Evolutionary conservation across 345 rosid genomes (phyloP).

Genomic region (Eucalyptus brandiana): DNA sequence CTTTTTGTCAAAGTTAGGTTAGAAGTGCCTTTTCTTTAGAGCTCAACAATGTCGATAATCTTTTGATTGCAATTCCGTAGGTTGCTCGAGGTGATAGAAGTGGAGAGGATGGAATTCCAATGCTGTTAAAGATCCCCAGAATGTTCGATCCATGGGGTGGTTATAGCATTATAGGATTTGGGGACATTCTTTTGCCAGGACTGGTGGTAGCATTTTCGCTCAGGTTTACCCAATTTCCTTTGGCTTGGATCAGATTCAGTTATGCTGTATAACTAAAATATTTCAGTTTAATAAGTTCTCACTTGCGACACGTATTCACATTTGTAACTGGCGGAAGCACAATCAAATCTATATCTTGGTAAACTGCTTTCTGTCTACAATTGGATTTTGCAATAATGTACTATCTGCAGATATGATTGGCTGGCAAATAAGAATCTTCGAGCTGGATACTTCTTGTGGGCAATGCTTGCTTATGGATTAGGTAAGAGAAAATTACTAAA

Average conservation of each 20-base stretch:
- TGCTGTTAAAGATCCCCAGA: slow-evolving; percentile 93
- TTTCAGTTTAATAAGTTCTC: not conserved
- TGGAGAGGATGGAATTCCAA: slow-evolving; percentile 97
- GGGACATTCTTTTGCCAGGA: slow-evolving; percentile 97
- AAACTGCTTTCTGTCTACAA: not conserved
- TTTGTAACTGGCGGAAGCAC: not conserved
- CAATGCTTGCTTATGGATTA: slow-evolving; percentile 86
- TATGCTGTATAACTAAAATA: not conserved
- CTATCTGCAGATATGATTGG: slow-evolving; percentile 71
- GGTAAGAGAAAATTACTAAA: slow-evolving; percentile 21
- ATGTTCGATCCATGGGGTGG: slow-evolving; percentile 99
- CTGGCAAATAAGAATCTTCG: slow-evolving; percentile 73
- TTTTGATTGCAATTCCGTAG: slow-evolving; percentile 8
- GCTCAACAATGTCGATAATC: not conserved
- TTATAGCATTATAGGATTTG: slow-evolving; percentile 94
- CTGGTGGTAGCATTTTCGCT: slow-evolving; percentile 82
- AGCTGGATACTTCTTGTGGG: slow-evolving; percentile 94
- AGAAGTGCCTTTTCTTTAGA: not conserved
- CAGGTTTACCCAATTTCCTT: slow-evolving; percentile 31
- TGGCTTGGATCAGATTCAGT: not conserved
- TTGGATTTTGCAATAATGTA: not conserved
- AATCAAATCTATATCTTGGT: not conserved
- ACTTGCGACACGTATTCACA: not conserved
- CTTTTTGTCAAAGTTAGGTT: not conserved
- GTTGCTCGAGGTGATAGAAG: slow-evolving; percentile 97